Evolutionary conservation across 805 yeast species (phyloP).

Genomic region (Lipomyces lipofer): DNA sequence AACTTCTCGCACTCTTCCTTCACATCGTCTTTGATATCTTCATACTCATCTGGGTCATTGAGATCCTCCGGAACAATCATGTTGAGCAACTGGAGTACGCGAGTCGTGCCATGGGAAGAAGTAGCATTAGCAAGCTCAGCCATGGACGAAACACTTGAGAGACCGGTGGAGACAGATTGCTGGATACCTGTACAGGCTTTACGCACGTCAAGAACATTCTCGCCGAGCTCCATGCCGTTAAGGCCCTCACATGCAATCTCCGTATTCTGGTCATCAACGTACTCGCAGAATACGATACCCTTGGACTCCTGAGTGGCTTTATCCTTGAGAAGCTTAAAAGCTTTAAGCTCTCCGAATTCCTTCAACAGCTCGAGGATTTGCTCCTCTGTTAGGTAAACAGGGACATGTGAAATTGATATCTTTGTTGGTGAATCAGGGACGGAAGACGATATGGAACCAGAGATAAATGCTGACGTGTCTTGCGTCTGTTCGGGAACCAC

Average conservation of each 20-base stretch:
- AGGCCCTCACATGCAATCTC: slow-evolving; percentile 41
- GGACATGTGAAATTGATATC: slow-evolving; percentile 49
- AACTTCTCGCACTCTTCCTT: slow-evolving; percentile 48
- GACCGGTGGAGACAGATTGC: slow-evolving; percentile 21
- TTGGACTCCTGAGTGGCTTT: slow-evolving; percentile 51
- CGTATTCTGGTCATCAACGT: slow-evolving; percentile 34
- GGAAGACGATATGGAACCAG: slow-evolving; percentile 24
- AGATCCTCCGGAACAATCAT: slow-evolving; percentile 65
- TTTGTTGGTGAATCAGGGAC: slow-evolving; percentile 50
- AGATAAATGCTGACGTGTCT: slow-evolving; percentile 15
- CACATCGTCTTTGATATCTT: slow-evolving; percentile 56
- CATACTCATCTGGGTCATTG: slow-evolving; percentile 49
- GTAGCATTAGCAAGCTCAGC: slow-evolving; percentile 39
- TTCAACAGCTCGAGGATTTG: slow-evolving; percentile 47
- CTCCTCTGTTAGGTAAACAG: slow-evolving; percentile 46
- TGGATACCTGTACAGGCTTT: slow-evolving; percentile 43
- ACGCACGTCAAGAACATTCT: slow-evolving; percentile 41
- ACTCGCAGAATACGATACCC: slow-evolving; percentile 62
- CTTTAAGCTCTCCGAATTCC: slow-evolving; percentile 45
- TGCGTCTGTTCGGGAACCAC: slow-evolving; percentile 38
- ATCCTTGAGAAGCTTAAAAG: slow-evolving; percentile 46
- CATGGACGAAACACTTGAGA: slow-evolving; percentile 29
- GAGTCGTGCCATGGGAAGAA: slow-evolving; percentile 38
- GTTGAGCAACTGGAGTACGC: slow-evolving; percentile 66
- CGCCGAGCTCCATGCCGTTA: slow-evolving; percentile 43